These are phyloP conservation scores for Vigna reflexopilosa DNA, from an alignment of 306 rosid genomes.

Conservation along the genomic window DNA sequence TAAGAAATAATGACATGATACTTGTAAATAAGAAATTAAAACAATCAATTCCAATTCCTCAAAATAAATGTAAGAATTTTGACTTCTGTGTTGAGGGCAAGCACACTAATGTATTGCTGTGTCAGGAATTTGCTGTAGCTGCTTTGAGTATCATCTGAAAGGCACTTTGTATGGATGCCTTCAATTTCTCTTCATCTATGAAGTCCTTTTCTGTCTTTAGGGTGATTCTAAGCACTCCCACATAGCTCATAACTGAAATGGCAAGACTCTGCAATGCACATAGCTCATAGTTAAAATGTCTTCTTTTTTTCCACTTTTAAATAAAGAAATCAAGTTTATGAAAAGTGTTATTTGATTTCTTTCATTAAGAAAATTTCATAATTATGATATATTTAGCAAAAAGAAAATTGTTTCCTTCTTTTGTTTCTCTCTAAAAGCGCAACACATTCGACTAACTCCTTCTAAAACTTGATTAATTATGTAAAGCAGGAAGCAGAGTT, in stretches of 20 bases:
- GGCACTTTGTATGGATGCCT: constrained; percentile 55
- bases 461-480: neutral
- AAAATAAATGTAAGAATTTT: neutral
- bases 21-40: neutral
- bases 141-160: constrained; percentile 51
- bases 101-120: neutral
- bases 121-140: constrained; percentile 35
- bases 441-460: neutral
- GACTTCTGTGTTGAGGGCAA: neutral
- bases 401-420: no score
- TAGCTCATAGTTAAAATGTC: neutral
- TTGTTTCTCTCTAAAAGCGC: no score
- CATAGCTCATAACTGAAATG: constrained; percentile 59
- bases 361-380: neutral
- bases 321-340: neutral
- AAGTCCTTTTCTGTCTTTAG: constrained; percentile 50
- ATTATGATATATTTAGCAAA: neutral
- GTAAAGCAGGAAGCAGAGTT: neutral
- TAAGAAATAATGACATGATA: neutral
- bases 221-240: constrained; percentile 55
- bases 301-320: no score
- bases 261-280: constrained; percentile 56
- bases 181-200: constrained; percentile 55
- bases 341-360: neutral
- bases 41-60: neutral